Conservation (phyloP, 2,329 filamentous ascomycete species). For the Annulohypoxylon truncatum region DNA sequence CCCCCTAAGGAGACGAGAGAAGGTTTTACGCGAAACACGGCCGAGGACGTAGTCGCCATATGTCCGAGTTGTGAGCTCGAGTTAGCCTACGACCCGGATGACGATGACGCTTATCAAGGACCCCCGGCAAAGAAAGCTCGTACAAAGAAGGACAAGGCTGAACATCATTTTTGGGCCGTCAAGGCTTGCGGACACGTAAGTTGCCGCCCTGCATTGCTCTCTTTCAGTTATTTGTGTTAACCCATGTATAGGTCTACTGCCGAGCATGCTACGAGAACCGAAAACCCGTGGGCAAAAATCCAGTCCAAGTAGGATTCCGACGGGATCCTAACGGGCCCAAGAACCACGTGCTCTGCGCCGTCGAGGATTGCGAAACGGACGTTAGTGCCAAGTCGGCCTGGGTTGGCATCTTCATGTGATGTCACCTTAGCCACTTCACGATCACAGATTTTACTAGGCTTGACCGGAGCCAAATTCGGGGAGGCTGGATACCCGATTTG, state of each 20-base stretch:
- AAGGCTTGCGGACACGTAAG: constrained; percentile 92
- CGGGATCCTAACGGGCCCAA: constrained; percentile 46
- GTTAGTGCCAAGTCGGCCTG: constrained; percentile 66
- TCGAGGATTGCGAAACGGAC: constrained; percentile 67
- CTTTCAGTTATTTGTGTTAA: constrained; percentile 39
- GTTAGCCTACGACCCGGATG: constrained; percentile 75
- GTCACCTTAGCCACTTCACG: not conserved
- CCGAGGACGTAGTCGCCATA: constrained; percentile 77
- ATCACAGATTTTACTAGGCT: constrained; percentile 1
- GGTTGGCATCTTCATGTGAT: constrained; percentile 70
- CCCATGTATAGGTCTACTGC: constrained; percentile 68
- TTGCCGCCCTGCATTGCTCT: constrained; percentile 22
- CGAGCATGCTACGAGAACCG: constrained; percentile 70
- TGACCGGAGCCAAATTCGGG: not conserved
- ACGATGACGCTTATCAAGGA: constrained; percentile 49
- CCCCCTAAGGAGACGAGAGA: constrained; percentile 71
- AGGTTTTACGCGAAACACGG: constrained; percentile 85
- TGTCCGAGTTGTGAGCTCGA: constrained; percentile 91
- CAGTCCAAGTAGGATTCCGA: constrained; percentile 54
- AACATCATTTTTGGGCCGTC: constrained; percentile 92
- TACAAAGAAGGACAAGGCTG: constrained; percentile 65
- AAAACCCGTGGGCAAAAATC: constrained; percentile 53
- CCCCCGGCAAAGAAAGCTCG: constrained; percentile 55
- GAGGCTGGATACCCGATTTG: constrained; percentile 11
- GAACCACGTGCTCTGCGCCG: constrained; percentile 62